Conservation (phyloP, 139 green algal genomes). For the Coelastrella sp. region DNA sequence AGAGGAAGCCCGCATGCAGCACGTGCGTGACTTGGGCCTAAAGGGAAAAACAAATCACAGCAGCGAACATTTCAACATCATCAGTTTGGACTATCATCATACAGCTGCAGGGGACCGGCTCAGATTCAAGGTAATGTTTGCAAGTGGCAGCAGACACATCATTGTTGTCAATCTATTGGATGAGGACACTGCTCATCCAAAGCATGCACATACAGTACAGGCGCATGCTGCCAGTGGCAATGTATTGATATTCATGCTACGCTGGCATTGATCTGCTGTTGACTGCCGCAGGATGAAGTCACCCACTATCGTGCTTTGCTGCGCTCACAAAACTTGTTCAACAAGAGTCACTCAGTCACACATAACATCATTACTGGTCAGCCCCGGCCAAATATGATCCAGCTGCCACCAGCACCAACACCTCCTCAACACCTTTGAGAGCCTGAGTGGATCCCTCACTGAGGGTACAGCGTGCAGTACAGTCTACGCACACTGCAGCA, state of each 20-base stretch:
- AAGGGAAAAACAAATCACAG: constrained; percentile 49
- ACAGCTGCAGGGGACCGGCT: constrained; percentile 46
- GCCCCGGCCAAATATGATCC: constrained; percentile 13
- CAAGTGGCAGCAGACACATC: too few species aligned
- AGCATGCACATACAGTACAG: too few species aligned
- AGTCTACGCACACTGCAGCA: too few species aligned
- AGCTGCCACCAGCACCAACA: constrained; percentile 33
- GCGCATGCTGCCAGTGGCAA: not conserved
- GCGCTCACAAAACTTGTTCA: constrained; percentile 55
- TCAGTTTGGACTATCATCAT: constrained; percentile 53
- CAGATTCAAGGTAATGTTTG: constrained; percentile 46
- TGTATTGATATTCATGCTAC: too few species aligned
- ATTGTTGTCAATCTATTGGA: too few species aligned
- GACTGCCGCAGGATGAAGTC: constrained; percentile 50
- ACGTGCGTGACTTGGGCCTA: constrained; percentile 4
- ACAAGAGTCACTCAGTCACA: constrained; percentile 50
- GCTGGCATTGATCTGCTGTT: not conserved
- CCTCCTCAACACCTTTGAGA: constrained; percentile 7
- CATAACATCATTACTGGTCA: constrained; percentile 67
- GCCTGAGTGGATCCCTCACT: too few species aligned
- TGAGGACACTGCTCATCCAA: too few species aligned
- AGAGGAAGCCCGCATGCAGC: constrained; percentile 19
- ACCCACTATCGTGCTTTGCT: constrained; percentile 25
- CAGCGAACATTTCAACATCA: constrained; percentile 60
- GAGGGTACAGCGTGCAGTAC: too few species aligned